Evolutionary conservation across 352 stramenopile genomes (phyloP).

Genomic region (Globisporangium cylindrosporum): DNA sequence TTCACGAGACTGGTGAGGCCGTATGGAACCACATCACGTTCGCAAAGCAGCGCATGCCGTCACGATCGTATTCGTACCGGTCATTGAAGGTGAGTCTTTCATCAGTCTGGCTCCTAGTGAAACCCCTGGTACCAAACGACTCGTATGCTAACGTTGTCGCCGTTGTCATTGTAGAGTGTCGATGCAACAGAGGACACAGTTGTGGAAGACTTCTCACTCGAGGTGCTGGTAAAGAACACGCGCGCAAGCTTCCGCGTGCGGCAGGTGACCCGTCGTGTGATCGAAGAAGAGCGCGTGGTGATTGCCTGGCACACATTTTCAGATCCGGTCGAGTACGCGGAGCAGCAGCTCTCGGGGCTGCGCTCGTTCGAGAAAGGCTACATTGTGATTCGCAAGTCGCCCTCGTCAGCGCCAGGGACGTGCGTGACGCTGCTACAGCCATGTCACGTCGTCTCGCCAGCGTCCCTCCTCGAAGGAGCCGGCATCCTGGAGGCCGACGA

Average conservation of each 20-base stretch:
- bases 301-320: conserved; percentile 38
- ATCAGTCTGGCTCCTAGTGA: neutral
- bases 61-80: conserved; percentile 34
- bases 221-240: conserved; percentile 29
- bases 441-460: conserved; percentile 23
- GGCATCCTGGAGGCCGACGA: conserved; percentile 1
- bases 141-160: neutral
- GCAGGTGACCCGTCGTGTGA: conserved; percentile 24
- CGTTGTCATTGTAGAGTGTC: neutral
- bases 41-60: conserved; percentile 24
- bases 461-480: neutral
- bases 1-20: conserved; percentile 24
- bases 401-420: neutral
- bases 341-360: conserved; percentile 31
- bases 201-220: conserved; percentile 8
- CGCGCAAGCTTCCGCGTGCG: conserved; percentile 39
- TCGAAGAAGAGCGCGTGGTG: conserved; percentile 34
- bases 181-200: neutral
- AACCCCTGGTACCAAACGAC: neutral
- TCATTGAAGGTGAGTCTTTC: conserved; percentile 10
- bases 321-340: conserved; percentile 44
- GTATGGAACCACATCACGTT: conserved; percentile 41
- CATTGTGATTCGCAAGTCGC: conserved; percentile 28
- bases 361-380: conserved; percentile 42
- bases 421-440: conserved; percentile 18